Percentiles rank a stretch among this genome's conserved stretches.
These are phyloP conservation scores for Yamadazyma spencermartinsiae DNA, from an alignment of 1,139 yeast species.

Conservation along the genomic window DNA sequence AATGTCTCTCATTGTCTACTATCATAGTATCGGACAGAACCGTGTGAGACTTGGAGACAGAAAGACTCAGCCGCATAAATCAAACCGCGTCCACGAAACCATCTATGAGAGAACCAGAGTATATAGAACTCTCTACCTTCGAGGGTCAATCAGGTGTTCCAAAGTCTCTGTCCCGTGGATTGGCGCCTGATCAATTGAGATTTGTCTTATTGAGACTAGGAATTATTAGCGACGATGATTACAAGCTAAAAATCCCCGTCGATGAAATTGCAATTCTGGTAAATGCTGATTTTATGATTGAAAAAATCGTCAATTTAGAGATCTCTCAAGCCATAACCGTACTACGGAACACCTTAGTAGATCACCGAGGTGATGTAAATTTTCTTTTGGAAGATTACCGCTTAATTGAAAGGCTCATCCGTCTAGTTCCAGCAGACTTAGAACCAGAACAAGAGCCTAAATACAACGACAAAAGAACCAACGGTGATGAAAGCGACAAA, in stretches of 20 bases:
- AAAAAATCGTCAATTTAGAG: conserved; percentile 24
- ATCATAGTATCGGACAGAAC: too few species aligned
- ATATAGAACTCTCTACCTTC: conserved; percentile 14
- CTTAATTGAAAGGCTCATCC: conserved; percentile 32
- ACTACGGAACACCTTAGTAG: conserved; percentile 38
- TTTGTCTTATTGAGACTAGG: conserved; percentile 33
- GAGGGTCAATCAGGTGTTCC: background rate
- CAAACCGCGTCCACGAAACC: background rate
- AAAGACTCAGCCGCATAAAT: too few species aligned
- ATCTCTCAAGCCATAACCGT: conserved; percentile 31
- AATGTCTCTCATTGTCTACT: too few species aligned
- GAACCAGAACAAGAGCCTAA: conserved; percentile 5
- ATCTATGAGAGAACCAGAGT: conserved; percentile 7
- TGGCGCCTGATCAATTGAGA: conserved; percentile 25
- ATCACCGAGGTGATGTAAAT: conserved; percentile 45
- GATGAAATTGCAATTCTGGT: conserved; percentile 20
- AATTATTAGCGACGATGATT: conserved; percentile 29
- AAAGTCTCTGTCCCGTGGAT: conserved; percentile 6
- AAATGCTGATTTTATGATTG: conserved; percentile 30
- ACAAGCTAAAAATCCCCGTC: conserved; percentile 13
- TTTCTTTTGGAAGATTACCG: conserved; percentile 43
- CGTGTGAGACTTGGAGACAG: too few species aligned
- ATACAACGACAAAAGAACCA: background rate
- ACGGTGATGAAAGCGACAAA: conserved; percentile 10
- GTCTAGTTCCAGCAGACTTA: conserved; percentile 20